Base-by-base conservation (phyloP, 2,329 filamentous ascomycete genomes). In the Macroventuria anomochaeta region DNA sequence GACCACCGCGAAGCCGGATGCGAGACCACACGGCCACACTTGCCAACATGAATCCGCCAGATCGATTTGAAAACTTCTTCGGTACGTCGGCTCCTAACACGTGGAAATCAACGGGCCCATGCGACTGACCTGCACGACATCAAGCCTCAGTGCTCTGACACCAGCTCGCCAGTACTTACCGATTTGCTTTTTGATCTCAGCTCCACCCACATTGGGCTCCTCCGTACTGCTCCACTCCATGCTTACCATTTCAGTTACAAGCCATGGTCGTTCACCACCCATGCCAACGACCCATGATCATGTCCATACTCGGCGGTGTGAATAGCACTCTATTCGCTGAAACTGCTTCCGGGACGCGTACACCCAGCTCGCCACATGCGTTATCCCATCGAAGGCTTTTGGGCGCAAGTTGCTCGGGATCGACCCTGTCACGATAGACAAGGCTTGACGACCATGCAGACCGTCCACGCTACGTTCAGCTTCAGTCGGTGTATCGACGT, bases 51-150 rank as follows among this genome's bases (percentile, higher is more conserved):
- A 33, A 6, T 38, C 20, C 18, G 15, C 5, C 10, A 21, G 20
- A 12, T 8, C 3, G 13, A 33, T 12, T 25, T 23, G 12, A n/a
- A 23, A 13, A 23, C n/a, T 34, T 36, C 36, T 36, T 29, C 36
- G 41, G 28, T 21, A 29, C 36, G 8, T 12, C 31, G 29, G 40
- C 23, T 15, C 5, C 15, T 29, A n/a, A 21, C 49, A 53, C 37
- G 41, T 53, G 49, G 42, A 25, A 3, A 36, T 21, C 39, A 50
- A 36, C 39, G 38, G 32, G 29, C 12, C 21, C 40, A 39, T 38
- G 33, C 17, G 13, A 33, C n/a, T 17, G 31, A 36, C 12, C 7
- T 39, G 36, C 41, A 46, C 17, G n/a, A 23, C 29, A 33, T 32
- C 12, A 46, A 42, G 34, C 34, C 42, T 15, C 23, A n/a, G n/a